These are phyloP conservation scores for Curvularia lunata DNA, from an alignment of 2,329 filamentous ascomycete species.

Conservation along the genomic window DNA sequence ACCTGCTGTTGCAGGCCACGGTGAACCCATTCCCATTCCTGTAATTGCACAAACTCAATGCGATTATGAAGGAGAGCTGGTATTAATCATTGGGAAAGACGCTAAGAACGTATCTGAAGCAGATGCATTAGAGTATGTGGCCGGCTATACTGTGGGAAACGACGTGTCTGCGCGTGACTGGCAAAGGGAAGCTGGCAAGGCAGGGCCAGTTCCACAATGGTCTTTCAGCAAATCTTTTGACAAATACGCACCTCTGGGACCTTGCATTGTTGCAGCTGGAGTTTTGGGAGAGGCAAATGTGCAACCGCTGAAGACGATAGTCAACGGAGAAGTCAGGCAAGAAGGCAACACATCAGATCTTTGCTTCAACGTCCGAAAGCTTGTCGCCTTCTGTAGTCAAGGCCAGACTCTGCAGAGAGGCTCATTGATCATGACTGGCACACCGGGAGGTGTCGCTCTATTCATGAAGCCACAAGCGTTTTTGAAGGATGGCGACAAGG, in stretches of 20 bases:
- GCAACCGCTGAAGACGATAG: background rate
- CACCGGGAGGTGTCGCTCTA: slow-evolving; percentile 52
- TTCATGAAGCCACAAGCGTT: slow-evolving; percentile 50
- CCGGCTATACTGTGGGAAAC: slow-evolving; percentile 59
- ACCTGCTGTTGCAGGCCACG: background rate
- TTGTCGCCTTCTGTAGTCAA: slow-evolving; percentile 23
- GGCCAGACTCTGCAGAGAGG: slow-evolving; percentile 45
- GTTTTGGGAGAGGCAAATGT: background rate
- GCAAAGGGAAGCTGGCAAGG: slow-evolving; percentile 14
- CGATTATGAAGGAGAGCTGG: slow-evolving; percentile 22
- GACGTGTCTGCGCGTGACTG: slow-evolving; percentile 58
- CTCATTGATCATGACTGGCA: slow-evolving; percentile 55
- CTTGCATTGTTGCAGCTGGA: background rate
- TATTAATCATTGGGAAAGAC: slow-evolving; percentile 56
- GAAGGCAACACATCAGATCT: background rate
- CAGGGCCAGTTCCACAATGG: too few species aligned
- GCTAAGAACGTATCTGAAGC: slow-evolving; percentile 55
- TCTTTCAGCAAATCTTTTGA: slow-evolving; percentile 55
- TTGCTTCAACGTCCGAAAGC: background rate
- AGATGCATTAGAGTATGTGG: slow-evolving; percentile 55
- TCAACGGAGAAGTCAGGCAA: background rate
- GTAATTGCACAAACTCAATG: background rate
- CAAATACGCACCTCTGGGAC: slow-evolving; percentile 58
- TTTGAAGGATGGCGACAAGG: slow-evolving; percentile 47
- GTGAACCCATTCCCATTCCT: slow-evolving; percentile 3